Conservation (phyloP, 1,284 basidiomycete species). For the Moniliophthora roreri region DNA sequence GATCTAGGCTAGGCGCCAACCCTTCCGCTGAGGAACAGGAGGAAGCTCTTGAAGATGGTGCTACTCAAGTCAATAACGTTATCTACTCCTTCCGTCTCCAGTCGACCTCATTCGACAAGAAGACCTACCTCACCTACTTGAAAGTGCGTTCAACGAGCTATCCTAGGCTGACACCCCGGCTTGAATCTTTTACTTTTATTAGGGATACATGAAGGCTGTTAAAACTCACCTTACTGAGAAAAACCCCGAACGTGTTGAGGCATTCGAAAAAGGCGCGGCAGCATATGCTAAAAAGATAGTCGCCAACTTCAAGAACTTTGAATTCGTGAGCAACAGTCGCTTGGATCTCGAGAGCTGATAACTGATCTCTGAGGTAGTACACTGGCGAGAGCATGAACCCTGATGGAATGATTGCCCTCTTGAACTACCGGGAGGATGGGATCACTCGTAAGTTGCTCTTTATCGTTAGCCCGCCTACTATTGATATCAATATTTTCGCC, state of each 20-base stretch:
- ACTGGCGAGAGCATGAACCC: slow-evolving; percentile 86
- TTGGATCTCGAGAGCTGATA: not conserved
- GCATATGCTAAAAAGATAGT: slow-evolving; percentile 87
- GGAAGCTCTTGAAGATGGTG: slow-evolving; percentile 84
- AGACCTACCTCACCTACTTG: slow-evolving; percentile 82
- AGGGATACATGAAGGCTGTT: slow-evolving; percentile 51
- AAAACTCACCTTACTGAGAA: slow-evolving; percentile 51
- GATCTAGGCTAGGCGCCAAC: slow-evolving; percentile 68
- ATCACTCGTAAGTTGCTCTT: slow-evolving; percentile 62
- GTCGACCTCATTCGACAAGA: slow-evolving; percentile 88
- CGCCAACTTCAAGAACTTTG: slow-evolving; percentile 88
- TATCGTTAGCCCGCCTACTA: not conserved
- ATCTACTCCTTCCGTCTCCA: slow-evolving; percentile 93
- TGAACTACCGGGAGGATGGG: slow-evolving; percentile 83
- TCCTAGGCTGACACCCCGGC: slow-evolving; percentile 1
- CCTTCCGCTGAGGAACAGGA: slow-evolving; percentile 89
- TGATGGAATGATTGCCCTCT: slow-evolving; percentile 88
- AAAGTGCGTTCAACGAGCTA: slow-evolving; percentile 54
- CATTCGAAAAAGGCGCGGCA: slow-evolving; percentile 85
- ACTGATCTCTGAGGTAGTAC: slow-evolving; percentile 52
- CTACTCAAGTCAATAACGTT: slow-evolving; percentile 84
- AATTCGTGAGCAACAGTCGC: slow-evolving; percentile 59
- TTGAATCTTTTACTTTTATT: slow-evolving; percentile 3
- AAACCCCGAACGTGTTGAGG: slow-evolving; percentile 70
- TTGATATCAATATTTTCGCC: slow-evolving; percentile 6